Evolutionary conservation across 495 filamentous ascomycete genomes (phyloP), one percentile per base, ranked within the genome.

Genomic region (Podospora tetraspora): DNA sequence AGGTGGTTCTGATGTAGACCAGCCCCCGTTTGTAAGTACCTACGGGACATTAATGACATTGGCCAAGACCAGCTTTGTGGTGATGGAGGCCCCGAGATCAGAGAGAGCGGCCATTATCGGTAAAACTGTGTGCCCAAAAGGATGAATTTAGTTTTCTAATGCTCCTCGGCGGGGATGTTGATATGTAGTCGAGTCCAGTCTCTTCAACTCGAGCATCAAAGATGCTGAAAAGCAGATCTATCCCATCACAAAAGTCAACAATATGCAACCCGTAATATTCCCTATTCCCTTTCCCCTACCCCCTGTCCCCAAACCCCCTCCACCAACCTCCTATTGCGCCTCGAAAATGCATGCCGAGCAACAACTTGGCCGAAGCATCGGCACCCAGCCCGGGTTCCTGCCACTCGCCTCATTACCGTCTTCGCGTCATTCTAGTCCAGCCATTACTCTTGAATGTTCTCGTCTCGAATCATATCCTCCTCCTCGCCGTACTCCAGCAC

Each of bases 401-500:
- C 43, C 43, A 52, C 19, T n/a, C n/a, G 43, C 43, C 43, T 7
- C 43, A 52, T 52, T 52, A 52, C 43, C 19, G 16, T n/a, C 6
- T 16, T n/a, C 16, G 43, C 43, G 19, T 52, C 16, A 52, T 52
- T 19, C 16, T 52, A 52, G 43, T n/a, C 43, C 43, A 9, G 6
- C 43, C 43, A 52, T 52, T n/a, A 52, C 19, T n/a, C 43, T 52
- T 52, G 43, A 52, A 52, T 52, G 43, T 52, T 52, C 43, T 52
- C 43, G 43, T 52, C 72, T 68, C 72, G 76, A 68, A 82, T 73
- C 68, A 71, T 66, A 69, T 86, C 85, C 27, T 89, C 87, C 58
- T 84, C 85, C 75, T 96, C 94, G 56, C 92, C 94, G 71, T 92
- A 90, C 25, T 97, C 85, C 58, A 99, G 85, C 61, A 97, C 90